Evolutionary conservation across 805 yeast genomes (phyloP), one percentile per base, ranked within the genome.

Genomic region (Kuraishia borneana): DNA sequence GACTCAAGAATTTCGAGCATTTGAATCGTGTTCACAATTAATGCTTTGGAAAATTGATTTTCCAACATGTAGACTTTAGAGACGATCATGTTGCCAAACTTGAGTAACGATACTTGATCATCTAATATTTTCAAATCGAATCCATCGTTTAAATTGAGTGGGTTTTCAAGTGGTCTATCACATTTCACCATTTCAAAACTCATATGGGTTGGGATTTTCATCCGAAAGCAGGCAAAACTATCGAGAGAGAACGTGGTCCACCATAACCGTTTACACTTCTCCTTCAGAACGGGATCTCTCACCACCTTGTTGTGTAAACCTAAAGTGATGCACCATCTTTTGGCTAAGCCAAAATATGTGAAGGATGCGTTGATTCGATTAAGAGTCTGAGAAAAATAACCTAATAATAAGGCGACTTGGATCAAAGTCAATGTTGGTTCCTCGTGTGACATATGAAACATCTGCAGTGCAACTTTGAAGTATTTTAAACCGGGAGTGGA

Each of bases 231-330:
- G 44, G 62, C 59, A 17, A 54, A 47, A 16, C 55, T 50, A 33
- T 58, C 61, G 43, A 59, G 45, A 5, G 54, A 47, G 39, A 51
- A 58, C 16, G 54, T 53, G 8, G 65, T 56, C 65, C 65, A 60
- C 63, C 64, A 60, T 3, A 58, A 43, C 31, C 60, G 47, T 37
- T 58, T 50, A 18, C 61, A 42, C 32, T 52, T 50, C 20, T 59
- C 56, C 16, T 44, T 42, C 30, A 54, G 57, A 10, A 46, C 39
- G 10, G 46, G 31, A 4, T 35, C 18, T 7, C 37, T 36, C 25
- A 36, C 33, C 5, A 42, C 42, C 22, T 49, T 51, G 26, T 51
- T 42, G 42, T 60, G 63, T 18, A 55, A 41, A 3, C 60, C 60
- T 25, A 54, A 37, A 4, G 53, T 42, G 16, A 59, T 39, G 0